phyloP scores from a whole-genome alignment of 257 asterid genomes.

The Voacanga thouarsii region DNA sequence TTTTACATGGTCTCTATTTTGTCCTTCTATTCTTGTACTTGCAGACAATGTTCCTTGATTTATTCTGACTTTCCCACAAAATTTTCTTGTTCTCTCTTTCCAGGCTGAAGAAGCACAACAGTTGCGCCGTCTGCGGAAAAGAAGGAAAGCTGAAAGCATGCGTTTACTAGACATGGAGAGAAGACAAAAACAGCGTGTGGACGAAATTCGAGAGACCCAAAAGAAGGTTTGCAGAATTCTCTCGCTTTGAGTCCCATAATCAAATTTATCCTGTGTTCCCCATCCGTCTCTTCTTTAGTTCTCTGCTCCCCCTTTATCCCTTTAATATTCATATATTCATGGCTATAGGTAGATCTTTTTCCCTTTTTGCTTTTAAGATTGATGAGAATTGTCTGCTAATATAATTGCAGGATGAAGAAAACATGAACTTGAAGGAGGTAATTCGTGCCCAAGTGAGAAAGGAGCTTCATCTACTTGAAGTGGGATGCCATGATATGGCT shows the following conservation, averaged over 20 bases:
- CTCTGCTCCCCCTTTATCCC: background rate
- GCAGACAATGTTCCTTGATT: background rate
- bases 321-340: background rate
- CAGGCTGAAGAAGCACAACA: constrained; percentile 90
- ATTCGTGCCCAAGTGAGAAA: constrained; percentile 62
- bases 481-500: constrained; percentile 59
- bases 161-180: constrained; percentile 87
- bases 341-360: background rate
- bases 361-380: constrained; percentile 3
- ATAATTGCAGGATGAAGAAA: constrained; percentile 69
- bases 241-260: constrained; percentile 1
- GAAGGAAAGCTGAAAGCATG: constrained; percentile 69
- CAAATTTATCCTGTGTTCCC: background rate
- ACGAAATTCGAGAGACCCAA: constrained; percentile 74
- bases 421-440: constrained; percentile 77
- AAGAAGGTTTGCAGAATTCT: constrained; percentile 58
- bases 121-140: constrained; percentile 50
- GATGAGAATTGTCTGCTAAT: constrained; percentile 12
- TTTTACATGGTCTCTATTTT: background rate
- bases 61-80: background rate
- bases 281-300: background rate
- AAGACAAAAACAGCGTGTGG: constrained; percentile 84
- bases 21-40: background rate
- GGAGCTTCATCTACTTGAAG: constrained; percentile 60
- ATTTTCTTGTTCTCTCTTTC: constrained; percentile 13